These are phyloP conservation scores for Aspergillus viridinutans DNA, from an alignment of 2,329 filamentous ascomycete species.

Conservation along the genomic window DNA sequence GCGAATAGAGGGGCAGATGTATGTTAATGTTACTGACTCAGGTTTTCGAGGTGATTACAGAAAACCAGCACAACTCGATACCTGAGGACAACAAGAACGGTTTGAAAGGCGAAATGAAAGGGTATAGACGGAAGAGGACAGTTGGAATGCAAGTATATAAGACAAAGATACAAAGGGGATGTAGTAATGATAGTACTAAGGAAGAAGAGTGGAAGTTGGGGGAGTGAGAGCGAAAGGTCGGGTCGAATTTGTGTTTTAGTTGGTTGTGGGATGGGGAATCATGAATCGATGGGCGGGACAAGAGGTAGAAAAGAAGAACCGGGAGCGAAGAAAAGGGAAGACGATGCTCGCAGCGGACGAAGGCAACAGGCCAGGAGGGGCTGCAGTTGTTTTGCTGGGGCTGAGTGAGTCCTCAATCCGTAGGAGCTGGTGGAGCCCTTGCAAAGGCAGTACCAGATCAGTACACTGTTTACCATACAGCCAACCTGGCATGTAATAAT, in stretches of 20 bases:
- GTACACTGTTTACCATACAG: constrained; percentile 7
- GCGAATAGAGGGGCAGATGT: constrained; percentile 5
- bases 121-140: constrained; percentile 18
- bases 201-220: constrained; percentile 5
- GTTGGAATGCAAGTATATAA: constrained; percentile 18
- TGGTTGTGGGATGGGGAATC: constrained; percentile 22
- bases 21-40: constrained; percentile 15
- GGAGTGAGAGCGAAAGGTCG: constrained; percentile 12
- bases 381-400: constrained; percentile 24
- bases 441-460: constrained; percentile 8
- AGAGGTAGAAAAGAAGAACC: constrained; percentile 22
- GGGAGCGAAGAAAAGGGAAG: constrained; percentile 17
- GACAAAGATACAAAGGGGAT: constrained; percentile 14
- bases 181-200: constrained; percentile 15
- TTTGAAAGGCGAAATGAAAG: constrained; percentile 19
- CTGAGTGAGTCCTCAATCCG: constrained; percentile 15
- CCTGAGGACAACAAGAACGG: constrained; percentile 5
- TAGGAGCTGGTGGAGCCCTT: constrained; percentile 12
- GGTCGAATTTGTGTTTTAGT: constrained; percentile 15
- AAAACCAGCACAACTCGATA: constrained; percentile 16
- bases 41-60: constrained; percentile 21
- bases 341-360: constrained; percentile 21
- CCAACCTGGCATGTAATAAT: not conserved
- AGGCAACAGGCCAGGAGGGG: constrained; percentile 24
- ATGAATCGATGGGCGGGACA: constrained; percentile 23